phyloP scores from a whole-genome alignment of 768 basidiomycete genomes.

The Lentinula lateritia region DNA sequence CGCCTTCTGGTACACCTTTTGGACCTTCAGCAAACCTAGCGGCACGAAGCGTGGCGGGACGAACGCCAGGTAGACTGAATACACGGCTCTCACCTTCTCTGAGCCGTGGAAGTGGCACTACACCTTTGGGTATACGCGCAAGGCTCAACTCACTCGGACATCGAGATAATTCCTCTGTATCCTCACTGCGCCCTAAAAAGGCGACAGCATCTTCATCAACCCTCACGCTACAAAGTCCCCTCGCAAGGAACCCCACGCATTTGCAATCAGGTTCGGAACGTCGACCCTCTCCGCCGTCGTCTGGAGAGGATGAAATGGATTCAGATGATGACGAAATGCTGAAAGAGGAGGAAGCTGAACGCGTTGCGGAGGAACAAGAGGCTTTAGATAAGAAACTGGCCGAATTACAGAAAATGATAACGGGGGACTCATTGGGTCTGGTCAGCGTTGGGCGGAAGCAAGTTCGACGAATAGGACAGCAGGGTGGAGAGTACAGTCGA shows the following conservation, averaged over 20 bases:
- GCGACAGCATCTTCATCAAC: slow-evolving; percentile 59
- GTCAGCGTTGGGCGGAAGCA: slow-evolving; percentile 39
- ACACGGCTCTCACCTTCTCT: slow-evolving; percentile 32
- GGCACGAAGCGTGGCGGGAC: neutral
- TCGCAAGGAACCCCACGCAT: slow-evolving; percentile 25
- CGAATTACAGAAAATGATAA: slow-evolving; percentile 68
- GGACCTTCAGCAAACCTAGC: slow-evolving; percentile 9
- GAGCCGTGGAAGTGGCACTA: slow-evolving; percentile 34
- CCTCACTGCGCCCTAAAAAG: slow-evolving; percentile 39
- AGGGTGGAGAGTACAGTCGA: neutral
- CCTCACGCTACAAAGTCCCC: slow-evolving; percentile 55
- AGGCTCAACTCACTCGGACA: slow-evolving; percentile 64
- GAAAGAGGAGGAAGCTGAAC: slow-evolving; percentile 67
- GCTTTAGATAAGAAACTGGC: slow-evolving; percentile 61
- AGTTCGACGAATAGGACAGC: slow-evolving; percentile 29
- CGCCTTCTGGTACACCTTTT: slow-evolving; percentile 20
- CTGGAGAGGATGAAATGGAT: slow-evolving; percentile 39
- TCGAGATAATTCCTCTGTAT: slow-evolving; percentile 14
- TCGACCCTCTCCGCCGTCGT: slow-evolving; percentile 42
- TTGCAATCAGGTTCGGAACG: slow-evolving; percentile 5
- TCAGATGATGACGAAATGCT: slow-evolving; percentile 59
- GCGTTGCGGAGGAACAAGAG: slow-evolving; percentile 62
- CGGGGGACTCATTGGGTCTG: slow-evolving; percentile 66
- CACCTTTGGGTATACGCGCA: slow-evolving; percentile 59
- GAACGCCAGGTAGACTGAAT: slow-evolving; percentile 17